Evolutionary conservation across 176 grass and related monocot genomes (phyloP).

Genomic region (Juncus effusus): DNA sequence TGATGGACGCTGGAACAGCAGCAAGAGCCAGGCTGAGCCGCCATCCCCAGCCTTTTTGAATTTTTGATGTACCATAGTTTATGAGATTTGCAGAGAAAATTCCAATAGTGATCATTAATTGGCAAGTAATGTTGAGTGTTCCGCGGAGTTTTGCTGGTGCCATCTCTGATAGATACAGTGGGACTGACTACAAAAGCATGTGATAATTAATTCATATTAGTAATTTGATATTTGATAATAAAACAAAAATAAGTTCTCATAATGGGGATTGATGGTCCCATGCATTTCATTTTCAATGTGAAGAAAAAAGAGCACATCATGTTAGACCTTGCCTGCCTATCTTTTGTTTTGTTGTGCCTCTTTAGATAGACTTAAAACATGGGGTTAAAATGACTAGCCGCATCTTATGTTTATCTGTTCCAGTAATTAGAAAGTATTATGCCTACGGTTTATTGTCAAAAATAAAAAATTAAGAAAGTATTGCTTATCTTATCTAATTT

Average conservation of each 20-base stretch:
- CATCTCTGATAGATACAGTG: slow-evolving; percentile 27
- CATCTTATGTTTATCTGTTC: not conserved
- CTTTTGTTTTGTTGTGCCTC: too few relatives aligned
- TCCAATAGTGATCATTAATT: slow-evolving; percentile 26
- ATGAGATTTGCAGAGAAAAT: slow-evolving; percentile 19
- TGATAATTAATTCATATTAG: not conserved
- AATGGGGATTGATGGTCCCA: too few relatives aligned
- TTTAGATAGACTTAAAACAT: not conserved
- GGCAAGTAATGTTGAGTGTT: slow-evolving; percentile 25
- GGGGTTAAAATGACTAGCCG: slow-evolving; percentile 1
- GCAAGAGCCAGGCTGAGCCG: slow-evolving; percentile 10
- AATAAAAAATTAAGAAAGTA: too few relatives aligned
- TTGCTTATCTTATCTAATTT: too few relatives aligned
- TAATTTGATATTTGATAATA: not conserved
- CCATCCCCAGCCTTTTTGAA: slow-evolving; percentile 20
- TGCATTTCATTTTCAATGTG: too few relatives aligned
- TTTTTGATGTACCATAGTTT: slow-evolving; percentile 18
- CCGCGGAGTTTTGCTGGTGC: slow-evolving; percentile 14
- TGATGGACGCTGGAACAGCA: slow-evolving; percentile 8
- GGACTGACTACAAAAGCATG: slow-evolving; percentile 23
- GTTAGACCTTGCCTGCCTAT: too few relatives aligned
- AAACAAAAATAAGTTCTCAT: too few relatives aligned
- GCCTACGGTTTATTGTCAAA: too few relatives aligned
- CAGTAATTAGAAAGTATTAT: too few relatives aligned
- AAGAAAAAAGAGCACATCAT: too few relatives aligned